Base-by-base conservation (phyloP, 345 rosid genomes). In the Syzygium grande region DNA sequence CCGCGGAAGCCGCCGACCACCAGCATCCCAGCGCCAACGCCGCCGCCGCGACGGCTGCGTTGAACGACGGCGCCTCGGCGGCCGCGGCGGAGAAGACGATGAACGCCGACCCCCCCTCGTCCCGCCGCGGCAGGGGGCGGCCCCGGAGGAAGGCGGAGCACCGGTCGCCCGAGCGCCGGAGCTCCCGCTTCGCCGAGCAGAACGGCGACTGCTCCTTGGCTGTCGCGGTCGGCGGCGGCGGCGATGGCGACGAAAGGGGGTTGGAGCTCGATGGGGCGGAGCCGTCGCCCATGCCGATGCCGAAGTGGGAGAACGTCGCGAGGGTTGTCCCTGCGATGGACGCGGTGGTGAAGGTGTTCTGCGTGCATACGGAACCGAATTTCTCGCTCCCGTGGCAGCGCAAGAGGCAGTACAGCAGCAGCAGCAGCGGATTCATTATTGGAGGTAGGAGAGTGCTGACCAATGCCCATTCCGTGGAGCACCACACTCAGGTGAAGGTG, bases 401-500 rank as follows among this genome's bases (percentile, higher is more conserved):
- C 89, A 96, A 97, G 88, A 88, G 97, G 46, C 98, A 97, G 92
- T 97, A 95, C 80, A 95, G 97, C 86, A 94, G 98, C 25, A 95
- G 96, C 87, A 96, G 97, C 51, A 96, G 98, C 83, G 98, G 98
- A 49, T 97, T 97, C 89, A 92, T 96, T 54, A 84, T 96, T 29
- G 93, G 93, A 7, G 96, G 97, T 53, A 92, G 90, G 91, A 94
- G 99, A 85, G 95, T 97, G 41, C 89, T 97, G 89, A 97, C 99
- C 2, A 97, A 97, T 88, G 99, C 98, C 6, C 99, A 96, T 90
- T 97, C 99, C 3, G 97, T 97, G 84, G 98, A 97, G 91, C 98
- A 97, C 90, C 94, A 95, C 58, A 96, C 98, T 5, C 99, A 97
- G 91, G 98, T 95, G 85, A 97, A 97, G 93, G 91, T 96, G 87